Evolutionary conservation across 1,284 basidiomycete genomes (phyloP), one percentile per base, ranked within the genome.

Genomic region (Tilletia indica): DNA sequence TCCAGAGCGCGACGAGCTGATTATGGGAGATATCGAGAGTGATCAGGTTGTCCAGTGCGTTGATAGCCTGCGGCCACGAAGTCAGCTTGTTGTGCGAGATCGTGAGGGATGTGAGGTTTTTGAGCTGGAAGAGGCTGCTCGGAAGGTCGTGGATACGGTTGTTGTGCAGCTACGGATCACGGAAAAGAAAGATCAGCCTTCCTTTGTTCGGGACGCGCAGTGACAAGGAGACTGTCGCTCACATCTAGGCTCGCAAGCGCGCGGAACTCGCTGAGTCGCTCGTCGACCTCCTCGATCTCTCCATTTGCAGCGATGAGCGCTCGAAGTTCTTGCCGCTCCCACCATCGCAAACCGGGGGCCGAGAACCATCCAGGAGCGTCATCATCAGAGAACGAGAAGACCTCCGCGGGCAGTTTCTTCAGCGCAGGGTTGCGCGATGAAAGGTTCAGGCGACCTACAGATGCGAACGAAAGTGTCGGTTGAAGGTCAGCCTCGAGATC

Each of bases 21-120:
- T 83, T 83, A 71, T 80, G 72, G 19, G 80, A 80, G 14, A 83
- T 74, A 70, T 82, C 74, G 61, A 83, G 77, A n/a, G 69, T 73
- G 16, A 78, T 69, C 14, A 83, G 78, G 31, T 73, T 72, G 64
- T 77, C 76, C 48, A 80, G 77, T 2, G 76, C 75, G 14, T 78
- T 73, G 34, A 83, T 68, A 16, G 70, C 77, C 11, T 66, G 16
- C 4, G 81, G 81, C 19, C 82, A 70, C 9, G 71, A 42, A 0
- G 74, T 72, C 58, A 83, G 74, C 34, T 68, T 71, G 69, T 83
- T 83, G 39, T 71, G 75, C 56, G 79, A 71, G 42, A 83, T 76
- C 9, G 70, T 78, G 25, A 83, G 71, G 34, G 69, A 74, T 31
- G 79, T 82, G 49, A 83, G 73, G 39, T 74, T 69, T 14, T 70